Evolutionary conservation across 169 alveolate genomes (phyloP).

Genomic region (Cryptosporidium ryanae): DNA sequence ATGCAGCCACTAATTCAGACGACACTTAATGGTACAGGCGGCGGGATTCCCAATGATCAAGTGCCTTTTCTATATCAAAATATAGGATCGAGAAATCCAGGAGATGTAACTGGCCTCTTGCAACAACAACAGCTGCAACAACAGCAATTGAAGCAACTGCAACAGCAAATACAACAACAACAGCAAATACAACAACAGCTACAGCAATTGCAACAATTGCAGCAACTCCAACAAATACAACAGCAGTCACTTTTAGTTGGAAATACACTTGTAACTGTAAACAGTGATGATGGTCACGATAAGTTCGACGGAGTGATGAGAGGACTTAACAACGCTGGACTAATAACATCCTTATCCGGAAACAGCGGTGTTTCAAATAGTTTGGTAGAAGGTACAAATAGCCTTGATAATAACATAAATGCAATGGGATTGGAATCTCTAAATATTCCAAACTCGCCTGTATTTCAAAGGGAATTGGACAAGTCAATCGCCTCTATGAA

Average conservation of each 20-base stretch:
- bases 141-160: not conserved
- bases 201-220: not conserved
- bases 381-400: too few species aligned
- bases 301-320: not conserved
- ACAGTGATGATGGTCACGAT: not conserved
- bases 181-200: constrained; percentile 6
- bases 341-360: too few species aligned
- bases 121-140: constrained; percentile 2
- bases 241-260: constrained; percentile 23
- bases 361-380: too few species aligned
- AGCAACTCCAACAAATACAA: not conserved
- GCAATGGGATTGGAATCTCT: too few species aligned
- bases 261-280: not conserved
- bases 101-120: not conserved
- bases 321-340: not conserved
- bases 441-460: too few species aligned
- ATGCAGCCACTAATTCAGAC: too few species aligned
- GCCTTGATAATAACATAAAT: too few species aligned
- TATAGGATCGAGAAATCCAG: not conserved
- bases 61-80: not conserved
- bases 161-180: not conserved
- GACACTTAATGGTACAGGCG: too few species aligned
- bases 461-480: too few species aligned
- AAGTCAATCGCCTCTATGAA: too few species aligned
- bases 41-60: not conserved